Conservation (phyloP, 805 yeast species). For the Candida cerambycidarum region DNA sequence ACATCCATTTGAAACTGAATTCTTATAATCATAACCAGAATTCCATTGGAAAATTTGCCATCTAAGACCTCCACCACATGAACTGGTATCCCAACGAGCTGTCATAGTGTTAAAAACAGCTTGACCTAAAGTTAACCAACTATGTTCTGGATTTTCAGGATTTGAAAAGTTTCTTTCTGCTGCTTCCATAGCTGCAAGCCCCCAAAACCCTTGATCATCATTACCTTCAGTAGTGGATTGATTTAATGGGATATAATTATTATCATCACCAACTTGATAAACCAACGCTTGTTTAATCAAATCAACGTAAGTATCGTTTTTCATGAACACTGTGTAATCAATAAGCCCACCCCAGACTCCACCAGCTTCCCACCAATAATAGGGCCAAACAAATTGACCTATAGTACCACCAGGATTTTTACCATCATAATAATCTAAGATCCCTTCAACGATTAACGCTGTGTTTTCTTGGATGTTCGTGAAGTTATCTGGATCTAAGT, state of each 20-base stretch:
- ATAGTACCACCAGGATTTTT: constrained; percentile 66
- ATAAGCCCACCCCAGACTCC: constrained; percentile 89
- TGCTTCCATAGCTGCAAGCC: constrained; percentile 86
- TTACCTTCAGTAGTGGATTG: constrained; percentile 94
- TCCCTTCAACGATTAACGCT: constrained; percentile 62
- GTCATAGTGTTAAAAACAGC: constrained; percentile 47
- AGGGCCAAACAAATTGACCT: constrained; percentile 86
- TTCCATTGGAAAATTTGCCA: constrained; percentile 53
- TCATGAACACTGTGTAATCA: constrained; percentile 72
- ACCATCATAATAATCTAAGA: constrained; percentile 82
- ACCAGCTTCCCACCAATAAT: constrained; percentile 99
- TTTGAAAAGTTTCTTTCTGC: constrained; percentile 84
- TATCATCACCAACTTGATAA: constrained; percentile 64
- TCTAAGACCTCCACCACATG: constrained; percentile 44
- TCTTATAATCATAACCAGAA: constrained; percentile 46
- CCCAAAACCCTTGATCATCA: constrained; percentile 99
- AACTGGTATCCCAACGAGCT: constrained; percentile 40
- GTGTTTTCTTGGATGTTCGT: constrained; percentile 56
- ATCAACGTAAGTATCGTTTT: constrained; percentile 65
- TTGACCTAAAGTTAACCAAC: constrained; percentile 43
- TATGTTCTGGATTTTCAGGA: constrained; percentile 32
- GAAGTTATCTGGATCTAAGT: constrained; percentile 22
- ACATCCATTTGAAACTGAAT: constrained; percentile 46
- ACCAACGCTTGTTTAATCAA: constrained; percentile 60
- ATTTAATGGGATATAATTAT: constrained; percentile 82